Conservation (phyloP, 768 basidiomycete genomes). For the Trametes cingulata region DNA sequence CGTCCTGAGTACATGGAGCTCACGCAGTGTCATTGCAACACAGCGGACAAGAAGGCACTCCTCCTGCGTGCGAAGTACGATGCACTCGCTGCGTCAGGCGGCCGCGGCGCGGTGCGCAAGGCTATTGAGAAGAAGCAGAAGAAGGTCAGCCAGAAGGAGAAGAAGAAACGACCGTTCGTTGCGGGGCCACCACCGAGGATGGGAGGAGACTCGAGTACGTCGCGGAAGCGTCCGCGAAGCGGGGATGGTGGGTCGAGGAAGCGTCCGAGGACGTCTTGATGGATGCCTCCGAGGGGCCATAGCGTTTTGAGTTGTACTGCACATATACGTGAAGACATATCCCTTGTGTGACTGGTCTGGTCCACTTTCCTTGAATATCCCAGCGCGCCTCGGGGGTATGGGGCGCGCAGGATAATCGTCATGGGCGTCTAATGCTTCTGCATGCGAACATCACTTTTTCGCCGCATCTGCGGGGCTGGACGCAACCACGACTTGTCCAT, state of each 20-base stretch:
- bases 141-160: slow-evolving; percentile 87
- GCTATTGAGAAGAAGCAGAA: slow-evolving; percentile 88
- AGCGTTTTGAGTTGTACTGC: too few relatives aligned
- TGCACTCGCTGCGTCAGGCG: slow-evolving; percentile 73
- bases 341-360: not conserved
- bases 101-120: slow-evolving; percentile 80
- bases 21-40: too few relatives aligned
- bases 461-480: not conserved
- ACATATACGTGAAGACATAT: too few relatives aligned
- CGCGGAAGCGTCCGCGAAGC: slow-evolving; percentile 13
- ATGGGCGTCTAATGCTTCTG: slow-evolving; percentile 4
- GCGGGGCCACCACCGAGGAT: slow-evolving; percentile 7
- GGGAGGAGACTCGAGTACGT: not conserved
- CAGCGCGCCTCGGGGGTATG: too few relatives aligned
- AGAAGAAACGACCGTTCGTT: slow-evolving; percentile 74
- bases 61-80: slow-evolving; percentile 77
- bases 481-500: slow-evolving; percentile 7
- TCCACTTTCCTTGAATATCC: too few relatives aligned
- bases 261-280: slow-evolving; percentile 7
- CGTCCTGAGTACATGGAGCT: not conserved
- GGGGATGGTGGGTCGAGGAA: slow-evolving; percentile 16
- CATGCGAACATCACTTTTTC: slow-evolving; percentile 3
- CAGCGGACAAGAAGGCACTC: slow-evolving; percentile 79
- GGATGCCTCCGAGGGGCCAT: not conserved
- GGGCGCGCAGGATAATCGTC: not conserved